Evolutionary conservation across 495 filamentous ascomycete species (phyloP), one percentile per base, ranked within the genome.

Genomic region (Immersiella caudata): DNA sequence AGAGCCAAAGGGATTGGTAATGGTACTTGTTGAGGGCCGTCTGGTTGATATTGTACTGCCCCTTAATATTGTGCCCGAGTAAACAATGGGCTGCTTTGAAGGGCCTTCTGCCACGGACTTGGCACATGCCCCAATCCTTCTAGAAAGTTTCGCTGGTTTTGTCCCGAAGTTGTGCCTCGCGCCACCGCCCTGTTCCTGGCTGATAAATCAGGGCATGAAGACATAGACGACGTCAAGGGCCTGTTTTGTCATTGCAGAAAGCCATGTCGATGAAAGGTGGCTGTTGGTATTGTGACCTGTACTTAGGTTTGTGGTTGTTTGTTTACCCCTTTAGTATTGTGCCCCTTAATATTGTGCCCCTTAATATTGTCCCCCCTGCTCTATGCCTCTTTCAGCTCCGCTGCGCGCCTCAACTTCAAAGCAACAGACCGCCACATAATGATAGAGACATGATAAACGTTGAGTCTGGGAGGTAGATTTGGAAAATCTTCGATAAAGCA

Each of bases 341-440:
- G 69, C 62, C 60, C 70, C 68, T 74, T 76, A 71, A 62, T 74
- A 76, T 76, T 76, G 69, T 76, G 69, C 62, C 52, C 40, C 60
- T 62, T 33, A 1, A 24, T 55, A 49, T 36, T 60, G 14, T 64
- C 11, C 9, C 40, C 40, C 40, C 40, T 52, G 26, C 50, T 61
- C 52, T 62, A 25, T 35, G 21, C 33, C 62, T 65, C 36, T 68
- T 66, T 67, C 64, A 35, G 25, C 57, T 18, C 56, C 6, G 25
- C 18, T 24, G 21, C 56, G 25, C 56, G 11, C 22, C 26, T 22
- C 11, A n/a, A 9, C 25, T 14, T 26, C 22, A 59, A 59, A 22
- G 56, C 21, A 22, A 33, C 2, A 8, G 24, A 29, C 25, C 22
- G 18, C 26, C 16, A 26, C 16, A 27, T 29, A 8, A 20, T 26